Evolutionary conservation across 2,329 filamentous ascomycete genomes (phyloP), one percentile per base, ranked within the genome.

Genomic region (Pseudocercospora pini-densiflorae): DNA sequence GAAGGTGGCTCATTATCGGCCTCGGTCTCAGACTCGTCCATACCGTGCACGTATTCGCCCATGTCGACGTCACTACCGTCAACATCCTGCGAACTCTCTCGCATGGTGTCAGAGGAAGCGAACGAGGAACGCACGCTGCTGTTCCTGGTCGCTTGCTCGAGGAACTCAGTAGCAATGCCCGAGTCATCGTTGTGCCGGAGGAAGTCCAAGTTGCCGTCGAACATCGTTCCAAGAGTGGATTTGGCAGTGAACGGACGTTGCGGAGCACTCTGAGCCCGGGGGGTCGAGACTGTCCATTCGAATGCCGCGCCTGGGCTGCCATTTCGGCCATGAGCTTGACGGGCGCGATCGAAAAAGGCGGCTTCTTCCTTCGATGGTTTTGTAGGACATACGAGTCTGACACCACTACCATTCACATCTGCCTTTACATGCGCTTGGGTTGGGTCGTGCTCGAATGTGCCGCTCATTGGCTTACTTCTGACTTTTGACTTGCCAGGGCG

Each of bases 171-270:
- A 19, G 77, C 79, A 47, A 84, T 82, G 36, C 86, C 84, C 23
- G 80, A 83, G 70, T 88, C 86, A 69, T 87, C 82, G 8, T 91
- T 90, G 10, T 86, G 87, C 71, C 94, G 87, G 68, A 94, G 91
- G 75, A 94, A 90, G 60, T 90, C 87, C 40, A 76, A 65, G 57
- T 77, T 77, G 55, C 76, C 76, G 43, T 77, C 70, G 59, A 77
- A 77, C 73, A 76, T 76, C 2, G 72, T 74, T 19, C 72, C 71
- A 0, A 77, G 70, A 12, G 76, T 77, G 7, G 72, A 74, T 45
- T 74, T 71, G n/a, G 75, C 73, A n/a, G 76, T 77, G 58, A 77
- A 72, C 1, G 75, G 75, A 16, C 74, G 70, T 21, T 64, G 64
- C 23, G 72, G 73, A 57, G 69, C 64, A 33, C 66, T 67, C 12